Percentiles rank a stretch among this genome's conserved stretches.
Evolutionary conservation across 1,284 basidiomycete genomes (phyloP).

Genomic region (Abortiporus biennis): DNA sequence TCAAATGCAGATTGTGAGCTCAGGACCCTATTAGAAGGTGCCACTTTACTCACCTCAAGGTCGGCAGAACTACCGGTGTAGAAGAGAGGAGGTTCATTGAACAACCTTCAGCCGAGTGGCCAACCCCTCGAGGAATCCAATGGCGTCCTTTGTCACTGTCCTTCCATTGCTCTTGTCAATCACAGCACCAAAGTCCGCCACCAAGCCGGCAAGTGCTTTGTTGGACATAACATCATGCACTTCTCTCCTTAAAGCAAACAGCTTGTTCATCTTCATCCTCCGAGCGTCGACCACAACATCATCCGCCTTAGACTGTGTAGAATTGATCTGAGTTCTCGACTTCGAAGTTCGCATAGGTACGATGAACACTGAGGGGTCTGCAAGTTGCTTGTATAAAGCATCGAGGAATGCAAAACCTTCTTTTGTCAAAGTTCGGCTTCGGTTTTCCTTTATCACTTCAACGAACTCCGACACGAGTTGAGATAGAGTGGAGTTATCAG

Average conservation of each 20-base stretch:
- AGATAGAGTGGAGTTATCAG: conserved; percentile 48
- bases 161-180: conserved; percentile 59
- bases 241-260: conserved; percentile 48
- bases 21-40: too few relatives aligned
- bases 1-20: too few relatives aligned
- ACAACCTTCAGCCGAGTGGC: conserved; percentile 39
- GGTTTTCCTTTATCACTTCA: conserved; percentile 51
- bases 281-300: conserved; percentile 29
- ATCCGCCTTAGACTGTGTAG: conserved; percentile 19
- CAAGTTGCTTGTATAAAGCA: conserved; percentile 59
- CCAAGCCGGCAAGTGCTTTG: conserved; percentile 50
- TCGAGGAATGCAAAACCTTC: conserved; percentile 68
- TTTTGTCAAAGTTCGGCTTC: conserved; percentile 59
- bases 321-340: conserved; percentile 29
- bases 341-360: conserved; percentile 45
- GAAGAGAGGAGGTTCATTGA: too few relatives aligned
- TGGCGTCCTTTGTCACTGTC: conserved; percentile 71
- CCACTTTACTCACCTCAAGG: too few relatives aligned
- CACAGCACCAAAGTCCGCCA: conserved; percentile 59
- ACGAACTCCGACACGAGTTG: conserved; percentile 51
- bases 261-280: conserved; percentile 47
- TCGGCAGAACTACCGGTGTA: too few relatives aligned
- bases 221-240: conserved; percentile 46
- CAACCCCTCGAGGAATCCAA: conserved; percentile 60
- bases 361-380: conserved; percentile 54